Evolutionary conservation across 176 grass and related monocot species (phyloP).

Genomic region (Carex kokanica): DNA sequence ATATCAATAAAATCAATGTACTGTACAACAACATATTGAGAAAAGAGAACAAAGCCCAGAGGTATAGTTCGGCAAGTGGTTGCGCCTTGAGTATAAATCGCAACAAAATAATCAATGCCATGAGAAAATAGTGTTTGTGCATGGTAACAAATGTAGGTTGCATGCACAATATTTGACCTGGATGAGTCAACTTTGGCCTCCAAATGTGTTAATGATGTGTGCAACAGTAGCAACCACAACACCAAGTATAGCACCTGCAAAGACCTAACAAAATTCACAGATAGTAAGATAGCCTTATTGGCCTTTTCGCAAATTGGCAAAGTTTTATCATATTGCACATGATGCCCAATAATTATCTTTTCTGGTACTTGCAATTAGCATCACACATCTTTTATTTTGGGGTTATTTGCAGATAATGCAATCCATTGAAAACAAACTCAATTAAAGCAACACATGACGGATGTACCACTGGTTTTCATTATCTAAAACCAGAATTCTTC

Average conservation of each 20-base stretch:
- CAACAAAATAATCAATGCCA: background rate
- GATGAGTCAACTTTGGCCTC: background rate
- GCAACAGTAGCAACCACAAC: constrained; percentile 47
- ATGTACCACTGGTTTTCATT: background rate
- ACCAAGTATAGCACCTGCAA: constrained; percentile 57
- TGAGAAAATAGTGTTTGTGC: background rate
- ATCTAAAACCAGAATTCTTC: background rate
- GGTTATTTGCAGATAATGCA: background rate
- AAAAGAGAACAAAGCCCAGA: constrained; percentile 1
- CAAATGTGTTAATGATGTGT: constrained; percentile 33
- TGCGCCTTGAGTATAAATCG: background rate
- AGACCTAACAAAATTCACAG: constrained; percentile 45
- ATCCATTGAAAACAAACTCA: background rate
- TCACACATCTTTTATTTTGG: background rate
- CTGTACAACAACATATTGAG: constrained; percentile 8
- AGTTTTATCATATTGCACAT: background rate
- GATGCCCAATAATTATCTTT: background rate
- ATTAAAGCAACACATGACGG: background rate
- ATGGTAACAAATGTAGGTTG: background rate
- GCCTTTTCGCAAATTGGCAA: background rate
- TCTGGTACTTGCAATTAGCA: background rate
- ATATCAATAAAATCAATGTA: background rate
- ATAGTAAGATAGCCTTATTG: constrained; percentile 23
- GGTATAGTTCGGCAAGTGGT: background rate
- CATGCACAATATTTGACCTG: constrained; percentile 16